Evolutionary conservation across 2,329 filamentous ascomycete species (phyloP).

Genomic region (Alternaria panax): DNA sequence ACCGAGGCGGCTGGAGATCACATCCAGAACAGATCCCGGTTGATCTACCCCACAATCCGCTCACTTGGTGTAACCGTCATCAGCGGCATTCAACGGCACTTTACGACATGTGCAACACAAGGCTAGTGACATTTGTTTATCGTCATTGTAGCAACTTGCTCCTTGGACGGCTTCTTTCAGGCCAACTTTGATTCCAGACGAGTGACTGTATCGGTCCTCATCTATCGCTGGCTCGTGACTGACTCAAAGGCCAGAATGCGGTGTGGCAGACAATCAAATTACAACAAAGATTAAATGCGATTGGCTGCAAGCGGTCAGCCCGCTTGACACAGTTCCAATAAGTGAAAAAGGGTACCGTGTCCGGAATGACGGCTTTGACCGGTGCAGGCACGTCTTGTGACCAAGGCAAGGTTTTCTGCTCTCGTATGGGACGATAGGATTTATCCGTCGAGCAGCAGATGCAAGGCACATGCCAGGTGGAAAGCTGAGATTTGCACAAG

Average conservation of each 20-base stretch:
- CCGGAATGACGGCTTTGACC: conserved; percentile 34
- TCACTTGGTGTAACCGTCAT: conserved; percentile 28
- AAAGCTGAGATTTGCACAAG: conserved; percentile 14
- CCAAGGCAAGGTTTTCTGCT: conserved; percentile 34
- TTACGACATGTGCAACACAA: conserved; percentile 23
- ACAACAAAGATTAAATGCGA: conserved; percentile 33
- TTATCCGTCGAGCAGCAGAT: conserved; percentile 41
- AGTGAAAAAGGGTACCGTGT: conserved; percentile 24
- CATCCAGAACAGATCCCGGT: conserved; percentile 15
- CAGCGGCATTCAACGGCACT: conserved; percentile 26
- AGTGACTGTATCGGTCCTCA: conserved; percentile 33
- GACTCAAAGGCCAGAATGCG: conserved; percentile 30
- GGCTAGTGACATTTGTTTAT: conserved; percentile 21
- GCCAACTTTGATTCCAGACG: conserved; percentile 19
- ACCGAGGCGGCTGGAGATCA: conserved; percentile 29
- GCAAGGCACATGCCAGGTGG: conserved; percentile 44
- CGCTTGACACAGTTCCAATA: conserved; percentile 25
- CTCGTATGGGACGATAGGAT: conserved; percentile 33
- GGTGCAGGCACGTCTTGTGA: conserved; percentile 44
- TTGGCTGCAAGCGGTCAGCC: conserved; percentile 38
- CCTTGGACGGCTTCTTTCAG: conserved; percentile 10
- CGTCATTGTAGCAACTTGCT: conserved; percentile 3
- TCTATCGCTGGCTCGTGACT: conserved; percentile 34
- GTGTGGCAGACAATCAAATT: conserved; percentile 49
- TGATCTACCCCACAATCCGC: conserved; percentile 37